These are phyloP conservation scores for Pseudogymnoascus sp. DNA, from an alignment of 2,329 filamentous ascomycete species.

Conservation along the genomic window DNA sequence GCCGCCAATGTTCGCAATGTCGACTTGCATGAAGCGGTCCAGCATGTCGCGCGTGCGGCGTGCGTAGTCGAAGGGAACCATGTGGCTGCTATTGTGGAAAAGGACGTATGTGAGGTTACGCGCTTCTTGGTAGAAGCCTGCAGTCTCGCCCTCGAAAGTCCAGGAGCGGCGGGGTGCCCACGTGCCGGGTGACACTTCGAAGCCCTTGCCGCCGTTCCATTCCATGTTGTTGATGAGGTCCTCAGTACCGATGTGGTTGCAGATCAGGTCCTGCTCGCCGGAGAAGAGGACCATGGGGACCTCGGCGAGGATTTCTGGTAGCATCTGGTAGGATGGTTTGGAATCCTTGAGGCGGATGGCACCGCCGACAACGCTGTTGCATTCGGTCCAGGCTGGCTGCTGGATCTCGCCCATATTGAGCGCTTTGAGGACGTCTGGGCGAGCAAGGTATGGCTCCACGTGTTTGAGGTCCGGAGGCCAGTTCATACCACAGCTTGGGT, in stretches of 20 bases:
- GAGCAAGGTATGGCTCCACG: slow-evolving; percentile 77
- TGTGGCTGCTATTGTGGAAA: slow-evolving; percentile 93
- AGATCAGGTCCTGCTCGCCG: slow-evolving; percentile 88
- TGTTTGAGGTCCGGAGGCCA: slow-evolving; percentile 82
- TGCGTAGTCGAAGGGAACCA: slow-evolving; percentile 93
- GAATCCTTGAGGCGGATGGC: slow-evolving; percentile 66
- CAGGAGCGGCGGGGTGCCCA: slow-evolving; percentile 90
- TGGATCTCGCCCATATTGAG: slow-evolving; percentile 78
- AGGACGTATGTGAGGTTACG: slow-evolving; percentile 92
- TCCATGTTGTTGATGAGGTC: slow-evolving; percentile 79
- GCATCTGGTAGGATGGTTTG: slow-evolving; percentile 59
- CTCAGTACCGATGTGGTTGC: slow-evolving; percentile 94
- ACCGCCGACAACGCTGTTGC: slow-evolving; percentile 65
- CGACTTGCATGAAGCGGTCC: slow-evolving; percentile 88
- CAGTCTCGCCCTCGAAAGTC: slow-evolving; percentile 81
- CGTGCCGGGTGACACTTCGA: slow-evolving; percentile 76
- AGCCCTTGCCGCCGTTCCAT: slow-evolving; percentile 88
- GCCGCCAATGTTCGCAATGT: slow-evolving; percentile 81
- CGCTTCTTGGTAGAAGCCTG: slow-evolving; percentile 89
- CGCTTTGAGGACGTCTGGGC: slow-evolving; percentile 66
- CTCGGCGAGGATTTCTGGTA: slow-evolving; percentile 70
- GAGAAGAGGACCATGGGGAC: slow-evolving; percentile 82
- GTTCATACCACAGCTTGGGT: slow-evolving; percentile 87
- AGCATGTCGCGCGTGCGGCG: slow-evolving; percentile 89
- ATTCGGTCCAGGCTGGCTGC: slow-evolving; percentile 84